Evolutionary conservation across 148 eudicot species (phyloP).

Genomic region (Vaccinium vitisidaea): DNA sequence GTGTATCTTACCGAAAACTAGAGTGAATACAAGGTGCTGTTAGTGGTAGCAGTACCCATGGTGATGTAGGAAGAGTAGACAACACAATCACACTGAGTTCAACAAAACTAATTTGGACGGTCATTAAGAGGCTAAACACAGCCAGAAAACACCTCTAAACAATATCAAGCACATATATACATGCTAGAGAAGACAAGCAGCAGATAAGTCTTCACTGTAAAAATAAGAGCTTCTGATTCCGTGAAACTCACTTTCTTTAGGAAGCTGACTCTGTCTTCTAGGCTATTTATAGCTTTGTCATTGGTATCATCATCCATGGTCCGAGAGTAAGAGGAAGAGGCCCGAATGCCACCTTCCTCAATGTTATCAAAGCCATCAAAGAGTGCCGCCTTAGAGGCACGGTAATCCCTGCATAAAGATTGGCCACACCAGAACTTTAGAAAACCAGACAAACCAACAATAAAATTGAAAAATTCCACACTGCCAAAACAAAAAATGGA

Average conservation of each 20-base stretch:
- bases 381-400: conserved; percentile 55
- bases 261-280: conserved; percentile 77
- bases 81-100: not conserved
- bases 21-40: not conserved
- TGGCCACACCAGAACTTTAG: not conserved
- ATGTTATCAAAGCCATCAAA: conserved; percentile 57
- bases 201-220: not conserved
- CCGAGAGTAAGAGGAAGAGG: conserved; percentile 61
- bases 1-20: not conserved
- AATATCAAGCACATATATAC: not conserved
- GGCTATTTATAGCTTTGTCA: conserved; percentile 60
- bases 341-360: conserved; percentile 85
- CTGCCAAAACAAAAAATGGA: not conserved
- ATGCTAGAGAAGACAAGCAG: not conserved
- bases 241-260: conserved; percentile 59
- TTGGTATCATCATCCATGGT: conserved; percentile 65
- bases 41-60: not conserved
- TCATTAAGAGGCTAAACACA: not conserved
- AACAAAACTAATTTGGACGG: not conserved
- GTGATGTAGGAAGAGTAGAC: not conserved
- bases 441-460: not conserved
- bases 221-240: not conserved
- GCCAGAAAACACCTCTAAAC: not conserved
- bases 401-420: conserved; percentile 55
- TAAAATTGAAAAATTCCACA: not conserved